These are phyloP conservation scores for Ophiostoma fasciatum DNA, from an alignment of 2,329 filamentous ascomycete species.

Conservation along the genomic window DNA sequence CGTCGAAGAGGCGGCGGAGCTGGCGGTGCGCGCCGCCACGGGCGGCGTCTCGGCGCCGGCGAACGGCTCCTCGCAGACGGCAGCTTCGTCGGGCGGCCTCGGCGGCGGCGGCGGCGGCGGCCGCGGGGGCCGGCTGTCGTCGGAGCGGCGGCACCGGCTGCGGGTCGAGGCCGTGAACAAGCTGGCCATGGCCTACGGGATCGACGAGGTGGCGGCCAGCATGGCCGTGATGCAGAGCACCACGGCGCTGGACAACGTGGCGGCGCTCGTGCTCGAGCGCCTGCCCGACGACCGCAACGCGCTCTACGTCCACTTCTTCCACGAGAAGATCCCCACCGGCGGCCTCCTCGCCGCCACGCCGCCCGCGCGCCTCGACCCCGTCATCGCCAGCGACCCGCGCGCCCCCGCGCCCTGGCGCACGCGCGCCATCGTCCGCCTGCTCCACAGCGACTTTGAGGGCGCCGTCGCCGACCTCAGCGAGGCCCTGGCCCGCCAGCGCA, in stretches of 20 bases:
- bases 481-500: conserved; percentile 42
- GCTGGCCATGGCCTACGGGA: conserved; percentile 59
- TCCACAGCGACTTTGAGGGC: conserved; percentile 59
- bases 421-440: conserved; percentile 56
- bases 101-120: not conserved
- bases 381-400: conserved; percentile 42
- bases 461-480: conserved; percentile 56
- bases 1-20: conserved; percentile 65
- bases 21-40: conserved; percentile 63
- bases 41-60: conserved; percentile 43
- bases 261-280: conserved; percentile 55
- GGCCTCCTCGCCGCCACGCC: conserved; percentile 20
- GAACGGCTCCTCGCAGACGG: conserved; percentile 26
- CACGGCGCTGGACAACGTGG: conserved; percentile 63
- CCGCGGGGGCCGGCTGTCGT: conserved; percentile 44
- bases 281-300: conserved; percentile 54
- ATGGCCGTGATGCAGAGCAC: conserved; percentile 74
- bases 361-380: conserved; percentile 38
- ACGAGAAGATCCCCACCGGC: conserved; percentile 71
- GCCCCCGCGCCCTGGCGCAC: conserved; percentile 58
- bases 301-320: conserved; percentile 84
- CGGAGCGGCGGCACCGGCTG: conserved; percentile 65
- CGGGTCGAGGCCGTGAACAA: conserved; percentile 67
- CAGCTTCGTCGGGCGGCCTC: not conserved
- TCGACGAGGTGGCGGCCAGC: conserved; percentile 73